Percentiles rank a stretch among this genome's conserved stretches.
phyloP scores from a whole-genome alignment of 1,284 basidiomycete species.

The Termitomyces sp. region DNA sequence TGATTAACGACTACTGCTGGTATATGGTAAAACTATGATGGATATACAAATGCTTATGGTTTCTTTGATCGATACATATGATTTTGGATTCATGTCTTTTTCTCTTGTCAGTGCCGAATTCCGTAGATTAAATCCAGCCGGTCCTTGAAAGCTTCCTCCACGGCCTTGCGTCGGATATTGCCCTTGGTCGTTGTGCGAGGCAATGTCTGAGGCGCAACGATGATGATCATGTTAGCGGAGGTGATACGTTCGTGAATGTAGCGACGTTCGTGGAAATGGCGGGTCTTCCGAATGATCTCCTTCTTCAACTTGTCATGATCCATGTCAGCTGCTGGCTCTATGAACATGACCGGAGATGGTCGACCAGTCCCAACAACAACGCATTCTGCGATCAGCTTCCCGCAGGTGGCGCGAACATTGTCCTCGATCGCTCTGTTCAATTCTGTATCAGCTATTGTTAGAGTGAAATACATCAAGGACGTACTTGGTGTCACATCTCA shows the following conservation, averaged over 20 bases:
- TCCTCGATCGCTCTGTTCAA: slow-evolving; percentile 55
- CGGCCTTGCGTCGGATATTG: slow-evolving; percentile 60
- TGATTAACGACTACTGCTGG: no score
- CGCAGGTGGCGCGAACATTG: slow-evolving; percentile 52
- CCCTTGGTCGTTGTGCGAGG: slow-evolving; percentile 61
- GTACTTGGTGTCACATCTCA: slow-evolving; percentile 55
- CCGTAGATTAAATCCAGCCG: slow-evolving; percentile 49
- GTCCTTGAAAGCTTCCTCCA: slow-evolving; percentile 50
- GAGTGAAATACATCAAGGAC: slow-evolving; percentile 6
- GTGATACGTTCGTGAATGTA: slow-evolving; percentile 66
- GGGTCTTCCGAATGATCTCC: slow-evolving; percentile 59
- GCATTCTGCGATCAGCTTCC: slow-evolving; percentile 52
- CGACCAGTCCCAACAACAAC: slow-evolving; percentile 63
- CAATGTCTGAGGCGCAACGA: slow-evolving; percentile 51
- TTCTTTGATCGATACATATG: background rate
- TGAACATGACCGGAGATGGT: slow-evolving; percentile 58
- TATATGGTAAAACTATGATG: background rate
- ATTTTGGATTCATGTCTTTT: no score
- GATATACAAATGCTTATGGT: background rate
- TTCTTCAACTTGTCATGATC: slow-evolving; percentile 51
- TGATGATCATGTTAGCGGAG: slow-evolving; percentile 47
- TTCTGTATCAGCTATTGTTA: slow-evolving; percentile 1
- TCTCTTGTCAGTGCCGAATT: background rate
- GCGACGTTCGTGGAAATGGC: slow-evolving; percentile 55
- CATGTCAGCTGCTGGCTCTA: slow-evolving; percentile 45